Evolutionary conservation across 2,329 filamentous ascomycete genomes (phyloP), one percentile per base, ranked within the genome.

Genomic region (Reticulascus tulasneorum): DNA sequence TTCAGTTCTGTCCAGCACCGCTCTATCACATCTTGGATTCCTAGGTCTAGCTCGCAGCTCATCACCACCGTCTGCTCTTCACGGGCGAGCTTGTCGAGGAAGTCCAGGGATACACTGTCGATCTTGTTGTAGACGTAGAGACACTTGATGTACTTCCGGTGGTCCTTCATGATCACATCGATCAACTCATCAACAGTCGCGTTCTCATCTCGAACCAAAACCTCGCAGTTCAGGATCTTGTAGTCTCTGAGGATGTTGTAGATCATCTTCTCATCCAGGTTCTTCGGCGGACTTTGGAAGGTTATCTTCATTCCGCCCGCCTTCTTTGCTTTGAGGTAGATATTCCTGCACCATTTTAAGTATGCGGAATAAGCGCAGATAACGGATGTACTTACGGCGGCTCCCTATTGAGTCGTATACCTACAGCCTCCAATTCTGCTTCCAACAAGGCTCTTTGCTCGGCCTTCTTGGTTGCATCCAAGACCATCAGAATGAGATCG

Each of bases 41-140:
- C 93, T 2, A 98, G 76, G 56, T 97, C 89, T 9, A 96, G 75
- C 68, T 98, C 94, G 62, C 94, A 98, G 55, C 82, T 88, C 93
- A 98, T 98, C 56, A 98, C 91, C 18, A 85, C 88, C 1, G 94
- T 97, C 60, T 97, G 74, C 4, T 89, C 87, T 65, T 98, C 94
- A 42, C 89, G 82, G 6, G 94, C 93, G 16, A 98, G 73, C 58
- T 84, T 81, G 69, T 98, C 86, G 30, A 98, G 77, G 64, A 94
- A 94, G 58, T 96, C 89, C 47, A 98, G 77, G 26, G 85, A 91
- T 42, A 98, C 86, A 59, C 80, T 84, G 67, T 98, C 93, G 66
- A 98, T 94, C 69, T 98, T 98, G 83, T 98, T 98, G 80, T 98
- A 98, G 21, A 97, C 91, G 66, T 98, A 98, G 21, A 98, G 75